These are phyloP conservation scores for Trametes versicolor DNA, from an alignment of 1,284 basidiomycete genomes.

Conservation along the genomic window DNA sequence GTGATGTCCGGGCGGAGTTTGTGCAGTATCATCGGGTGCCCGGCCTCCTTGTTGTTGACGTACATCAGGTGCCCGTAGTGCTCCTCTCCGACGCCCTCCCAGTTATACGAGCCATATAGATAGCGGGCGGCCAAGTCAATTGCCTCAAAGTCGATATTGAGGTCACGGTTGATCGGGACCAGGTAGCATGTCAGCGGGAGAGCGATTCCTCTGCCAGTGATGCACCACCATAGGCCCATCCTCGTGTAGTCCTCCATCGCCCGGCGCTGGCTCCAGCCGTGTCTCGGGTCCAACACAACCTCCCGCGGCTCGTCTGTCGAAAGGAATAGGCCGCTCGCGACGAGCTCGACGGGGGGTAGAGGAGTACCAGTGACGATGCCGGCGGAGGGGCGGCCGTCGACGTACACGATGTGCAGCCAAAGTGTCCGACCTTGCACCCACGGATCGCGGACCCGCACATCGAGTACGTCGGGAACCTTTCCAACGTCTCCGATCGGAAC, in stretches of 20 bases:
- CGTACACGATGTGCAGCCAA: conserved; percentile 67
- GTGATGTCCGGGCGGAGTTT: conserved; percentile 70
- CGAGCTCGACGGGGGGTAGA: conserved; percentile 58
- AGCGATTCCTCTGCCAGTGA: conserved; percentile 64
- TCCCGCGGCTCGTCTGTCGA: conserved; percentile 50
- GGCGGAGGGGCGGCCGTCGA: conserved; percentile 58
- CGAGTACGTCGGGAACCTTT: conserved; percentile 61
- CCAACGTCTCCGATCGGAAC: conserved; percentile 52
- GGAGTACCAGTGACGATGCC: conserved; percentile 71
- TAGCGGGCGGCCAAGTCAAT: conserved; percentile 59
- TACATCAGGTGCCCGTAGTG: conserved; percentile 60
- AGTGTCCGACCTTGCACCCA: conserved; percentile 66
- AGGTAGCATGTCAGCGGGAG: conserved; percentile 66
- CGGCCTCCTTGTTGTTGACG: conserved; percentile 62
- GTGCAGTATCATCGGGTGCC: conserved; percentile 64
- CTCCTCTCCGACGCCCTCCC: conserved; percentile 58
- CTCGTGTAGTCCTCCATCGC: conserved; percentile 71
- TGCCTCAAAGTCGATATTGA: conserved; percentile 62
- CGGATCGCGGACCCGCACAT: conserved; percentile 66
- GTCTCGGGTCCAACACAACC: conserved; percentile 53
- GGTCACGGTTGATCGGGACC: conserved; percentile 61
- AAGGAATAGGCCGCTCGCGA: conserved; percentile 48
- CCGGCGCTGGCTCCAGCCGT: conserved; percentile 55
- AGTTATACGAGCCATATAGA: conserved; percentile 62
- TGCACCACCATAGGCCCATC: conserved; percentile 68